phyloP scores from a whole-genome alignment of 78 protist genomes.

The Dictyostelium citrinum region DNA sequence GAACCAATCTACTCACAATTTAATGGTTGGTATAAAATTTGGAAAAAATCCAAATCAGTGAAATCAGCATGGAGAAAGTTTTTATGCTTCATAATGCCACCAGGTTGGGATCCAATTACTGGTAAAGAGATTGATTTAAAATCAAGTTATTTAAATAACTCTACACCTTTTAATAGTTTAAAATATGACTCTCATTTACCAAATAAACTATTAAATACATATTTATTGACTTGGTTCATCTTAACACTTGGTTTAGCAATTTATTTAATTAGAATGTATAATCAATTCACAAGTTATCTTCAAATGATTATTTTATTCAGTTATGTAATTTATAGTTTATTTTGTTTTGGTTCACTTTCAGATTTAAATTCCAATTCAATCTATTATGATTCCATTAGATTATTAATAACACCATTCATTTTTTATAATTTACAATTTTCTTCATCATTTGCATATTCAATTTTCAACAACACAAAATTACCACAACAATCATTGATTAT shows the following conservation, averaged over 20 bases:
- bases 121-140: neutral
- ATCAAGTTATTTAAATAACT: neutral
- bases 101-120: slow-evolving; percentile 25
- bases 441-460: neutral
- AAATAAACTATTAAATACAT: neutral
- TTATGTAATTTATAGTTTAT: neutral
- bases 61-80: neutral
- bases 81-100: neutral
- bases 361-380: neutral
- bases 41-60: neutral
- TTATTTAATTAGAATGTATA: neutral
- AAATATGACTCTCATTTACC: slow-evolving; percentile 1
- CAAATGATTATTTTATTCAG: neutral
- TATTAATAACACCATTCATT: neutral
- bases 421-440: neutral
- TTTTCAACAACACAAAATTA: neutral
- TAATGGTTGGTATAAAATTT: neutral
- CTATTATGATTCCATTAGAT: neutral
- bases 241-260: neutral
- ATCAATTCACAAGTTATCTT: neutral
- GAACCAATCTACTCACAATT: slow-evolving; percentile 37
- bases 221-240: neutral
- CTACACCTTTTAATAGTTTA: neutral
- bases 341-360: neutral
- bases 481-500: neutral